Evolutionary conservation across 2,329 filamentous ascomycete species (phyloP), one percentile per base, ranked within the genome.

Genomic region (Colletotrichum lini): DNA sequence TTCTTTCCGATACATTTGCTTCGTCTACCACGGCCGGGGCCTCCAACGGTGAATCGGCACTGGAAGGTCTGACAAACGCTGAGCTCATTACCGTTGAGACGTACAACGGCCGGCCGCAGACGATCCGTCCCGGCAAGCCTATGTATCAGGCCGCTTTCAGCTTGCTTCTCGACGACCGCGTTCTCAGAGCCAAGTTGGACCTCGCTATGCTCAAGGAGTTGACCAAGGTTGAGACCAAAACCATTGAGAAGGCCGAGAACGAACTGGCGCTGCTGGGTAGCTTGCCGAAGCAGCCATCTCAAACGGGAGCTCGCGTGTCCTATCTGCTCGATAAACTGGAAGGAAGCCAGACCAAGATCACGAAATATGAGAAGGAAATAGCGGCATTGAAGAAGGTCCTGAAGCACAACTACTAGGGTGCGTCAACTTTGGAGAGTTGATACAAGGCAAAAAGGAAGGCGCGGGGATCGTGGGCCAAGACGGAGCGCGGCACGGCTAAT

Each of bases 71-170:
- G 1, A 92, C 95, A 63, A 92, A 94, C 77, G 91, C 93, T 0
- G 96, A 98, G 79, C 89, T 98, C 42, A 95, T 99, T 78, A 89
- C 90, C 1, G 90, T 98, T 62, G 88, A 88, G 35, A 90, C 90
- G 4, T 84, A 87, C 60, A 92, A 93, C 56, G 96, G 96, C 0
- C 91, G 95, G 0, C 96, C 96, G 0, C 90, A 91, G 68, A 86
- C 86, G 42, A 93, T 98, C 79, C 91, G 88, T 65, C 92, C 94
- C 0, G 95, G 95, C 26, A 94, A 94, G 78, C 95, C 96, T 0
- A 92, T 98, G 35, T 97, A 96, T 81, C 90, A 91, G 69, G 91
- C 95, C 1, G 95, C 95, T 0, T 98, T 98, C 83, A 87, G 88
- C 71, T 85, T 89, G 47, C 83, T 98, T 47, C 87, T 91, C 0